Evolutionary conservation across 1,139 yeast species (phyloP).

Genomic region (Geotrichum bryndzae): DNA sequence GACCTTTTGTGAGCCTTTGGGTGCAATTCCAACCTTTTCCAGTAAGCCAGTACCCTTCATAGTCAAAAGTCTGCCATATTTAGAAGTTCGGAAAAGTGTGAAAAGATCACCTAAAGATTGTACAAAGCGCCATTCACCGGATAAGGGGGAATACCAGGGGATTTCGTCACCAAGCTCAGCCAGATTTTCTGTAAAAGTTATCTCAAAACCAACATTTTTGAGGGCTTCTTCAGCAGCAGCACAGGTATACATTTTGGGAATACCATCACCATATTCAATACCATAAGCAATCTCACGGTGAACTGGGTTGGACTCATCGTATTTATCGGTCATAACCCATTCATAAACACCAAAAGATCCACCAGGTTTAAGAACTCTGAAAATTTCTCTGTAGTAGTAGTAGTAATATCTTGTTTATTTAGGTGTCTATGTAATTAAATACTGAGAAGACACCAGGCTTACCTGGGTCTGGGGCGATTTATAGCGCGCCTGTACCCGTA

Average conservation of each 20-base stretch:
- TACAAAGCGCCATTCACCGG: conserved; percentile 86
- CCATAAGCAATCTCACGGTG: conserved; percentile 96
- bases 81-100: conserved; percentile 85
- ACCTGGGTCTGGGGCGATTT: no score
- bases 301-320: conserved; percentile 78
- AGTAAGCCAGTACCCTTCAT: conserved; percentile 70
- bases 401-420: no score
- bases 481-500: no score
- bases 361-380: conserved; percentile 93
- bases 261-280: conserved; percentile 97
- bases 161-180: conserved; percentile 77
- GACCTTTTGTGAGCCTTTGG: conserved; percentile 87
- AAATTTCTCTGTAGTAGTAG: conserved; percentile 87
- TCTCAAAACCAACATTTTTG: conserved; percentile 77
- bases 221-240: conserved; percentile 85
- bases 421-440: no score
- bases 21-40: conserved; percentile 84
- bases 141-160: conserved; percentile 96
- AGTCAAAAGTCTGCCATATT: conserved; percentile 77
- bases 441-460: no score
- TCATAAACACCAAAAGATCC: conserved; percentile 97
- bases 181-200: conserved; percentile 68
- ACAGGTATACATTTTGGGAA: conserved; percentile 89
- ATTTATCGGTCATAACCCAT: conserved; percentile 96
- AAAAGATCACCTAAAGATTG: conserved; percentile 72